Conservation (phyloP, 352 stramenopile species). For the Aphanomyces euteiches region DNA sequence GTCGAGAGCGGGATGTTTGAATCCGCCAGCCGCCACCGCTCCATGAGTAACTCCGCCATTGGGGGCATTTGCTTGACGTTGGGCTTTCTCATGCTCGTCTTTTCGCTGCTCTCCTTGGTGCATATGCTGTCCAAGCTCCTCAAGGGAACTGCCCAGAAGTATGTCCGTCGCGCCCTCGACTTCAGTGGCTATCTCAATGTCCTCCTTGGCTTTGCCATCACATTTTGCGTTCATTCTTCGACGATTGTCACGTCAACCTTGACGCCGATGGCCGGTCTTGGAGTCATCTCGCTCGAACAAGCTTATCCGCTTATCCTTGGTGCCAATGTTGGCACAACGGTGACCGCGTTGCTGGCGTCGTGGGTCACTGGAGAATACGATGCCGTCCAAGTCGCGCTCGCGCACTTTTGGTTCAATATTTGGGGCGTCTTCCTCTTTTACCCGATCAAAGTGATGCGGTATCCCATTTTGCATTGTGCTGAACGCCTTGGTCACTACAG, state of each 20-base stretch:
- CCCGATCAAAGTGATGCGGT: slow-evolving; percentile 64
- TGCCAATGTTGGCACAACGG: slow-evolving; percentile 79
- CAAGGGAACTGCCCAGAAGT: slow-evolving; percentile 55
- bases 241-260: slow-evolving; percentile 73
- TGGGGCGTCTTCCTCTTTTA: slow-evolving; percentile 77
- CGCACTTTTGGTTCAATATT: slow-evolving; percentile 81
- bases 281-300: slow-evolving; percentile 59
- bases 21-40: slow-evolving; percentile 14
- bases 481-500: slow-evolving; percentile 63
- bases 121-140: slow-evolving; percentile 38
- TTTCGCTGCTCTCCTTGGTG: slow-evolving; percentile 33
- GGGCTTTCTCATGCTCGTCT: slow-evolving; percentile 32
- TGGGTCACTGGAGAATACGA: slow-evolving; percentile 51
- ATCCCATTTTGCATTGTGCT: slow-evolving; percentile 68
- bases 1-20: slow-evolving; percentile 1
- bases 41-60: background rate
- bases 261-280: slow-evolving; percentile 68
- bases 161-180: slow-evolving; percentile 71
- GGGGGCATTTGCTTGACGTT: slow-evolving; percentile 32
- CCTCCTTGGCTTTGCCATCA: slow-evolving; percentile 58
- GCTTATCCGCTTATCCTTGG: slow-evolving; percentile 79
- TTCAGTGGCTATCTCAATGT: slow-evolving; percentile 73
- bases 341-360: slow-evolving; percentile 61
- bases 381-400: slow-evolving; percentile 58
- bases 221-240: slow-evolving; percentile 68